Evolutionary conservation across 2,329 filamentous ascomycete genomes (phyloP), one percentile per base, ranked within the genome.

Genomic region (Trichoderma asperellum): DNA sequence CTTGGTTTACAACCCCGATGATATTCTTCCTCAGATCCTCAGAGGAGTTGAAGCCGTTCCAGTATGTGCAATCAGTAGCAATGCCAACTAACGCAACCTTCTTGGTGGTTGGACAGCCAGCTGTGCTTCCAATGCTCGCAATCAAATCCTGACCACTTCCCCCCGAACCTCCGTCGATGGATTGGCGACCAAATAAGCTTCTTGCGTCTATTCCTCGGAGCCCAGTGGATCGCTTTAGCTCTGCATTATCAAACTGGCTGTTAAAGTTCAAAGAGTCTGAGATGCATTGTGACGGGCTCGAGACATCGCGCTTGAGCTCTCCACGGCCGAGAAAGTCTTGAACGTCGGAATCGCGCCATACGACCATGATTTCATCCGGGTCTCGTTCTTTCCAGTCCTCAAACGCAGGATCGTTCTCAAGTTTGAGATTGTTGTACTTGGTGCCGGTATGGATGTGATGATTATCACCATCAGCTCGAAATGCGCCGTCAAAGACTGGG

Each of bases 321-420:
- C 83, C 80, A 67, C 87, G 86, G 21, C 78, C 75, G 18, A 56
- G 69, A 34, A 68, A 70, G n/a, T 74, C 72, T 37, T 82, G 78
- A 76, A 97, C 88, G 78, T 99, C 96, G 34, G 94, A 97, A 77
- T 98, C 94, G 73, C 94, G 88, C 86, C 93, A 98, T 1, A 97
- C 86, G 43, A 97, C 85, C 94, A 99, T 96, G 76, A 88, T 91
- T 71, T 97, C 92, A 37, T 89, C 86, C 5, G 77, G 84, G 57
- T 82, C 80, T 35, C 84, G 77, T 37, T 81, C 79, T 34, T 76
- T 72, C 16, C 86, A 81, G 8, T 77, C 73, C 14, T 86, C 81
- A 12, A 92, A 78, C 32, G 86, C 82, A 2, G 94, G 92, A 77
- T 99, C 96, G 56, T 89, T 82, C 27, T 82, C 78, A 71, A 93